Evolutionary conservation across 306 rosid species (phyloP).

Genomic region (Malus sylvestris): DNA sequence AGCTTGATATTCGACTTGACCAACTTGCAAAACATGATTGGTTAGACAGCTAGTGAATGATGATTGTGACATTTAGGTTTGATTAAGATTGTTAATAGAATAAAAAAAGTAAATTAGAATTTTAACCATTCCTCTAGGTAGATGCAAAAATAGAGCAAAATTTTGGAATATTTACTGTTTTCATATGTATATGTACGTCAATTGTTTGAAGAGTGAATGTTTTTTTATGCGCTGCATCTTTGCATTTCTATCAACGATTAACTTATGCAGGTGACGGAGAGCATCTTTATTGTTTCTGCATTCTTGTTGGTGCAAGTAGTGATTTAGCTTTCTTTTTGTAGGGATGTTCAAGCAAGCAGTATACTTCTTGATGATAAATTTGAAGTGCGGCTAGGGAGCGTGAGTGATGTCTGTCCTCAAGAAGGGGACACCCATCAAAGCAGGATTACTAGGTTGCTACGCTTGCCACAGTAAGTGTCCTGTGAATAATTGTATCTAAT

Average conservation of each 20-base stretch:
- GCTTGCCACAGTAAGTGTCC: constrained; percentile 54
- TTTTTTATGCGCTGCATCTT: background rate
- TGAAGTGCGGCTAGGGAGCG: constrained; percentile 91
- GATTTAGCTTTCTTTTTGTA: constrained; percentile 35
- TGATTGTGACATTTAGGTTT: background rate
- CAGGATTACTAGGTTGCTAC: constrained; percentile 65
- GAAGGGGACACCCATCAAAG: constrained; percentile 87
- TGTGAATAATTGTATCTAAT: background rate
- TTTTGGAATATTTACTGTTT: background rate
- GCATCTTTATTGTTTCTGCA: background rate
- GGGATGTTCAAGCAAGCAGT: constrained; percentile 96
- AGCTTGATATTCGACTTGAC: background rate
- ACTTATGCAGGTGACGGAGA: background rate
- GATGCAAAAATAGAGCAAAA: background rate
- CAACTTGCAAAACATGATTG: background rate
- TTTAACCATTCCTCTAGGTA: background rate
- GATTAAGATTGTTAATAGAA: background rate
- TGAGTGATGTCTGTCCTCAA: constrained; percentile 65
- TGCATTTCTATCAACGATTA: background rate
- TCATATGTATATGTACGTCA: background rate
- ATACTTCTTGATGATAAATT: constrained; percentile 91
- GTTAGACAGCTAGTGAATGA: background rate
- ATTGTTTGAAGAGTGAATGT: background rate
- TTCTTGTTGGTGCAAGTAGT: constrained; percentile 10
- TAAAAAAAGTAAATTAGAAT: background rate